Conservation (phyloP, 306 rosid species). For the Ammopiptanthus mongolicus region DNA sequence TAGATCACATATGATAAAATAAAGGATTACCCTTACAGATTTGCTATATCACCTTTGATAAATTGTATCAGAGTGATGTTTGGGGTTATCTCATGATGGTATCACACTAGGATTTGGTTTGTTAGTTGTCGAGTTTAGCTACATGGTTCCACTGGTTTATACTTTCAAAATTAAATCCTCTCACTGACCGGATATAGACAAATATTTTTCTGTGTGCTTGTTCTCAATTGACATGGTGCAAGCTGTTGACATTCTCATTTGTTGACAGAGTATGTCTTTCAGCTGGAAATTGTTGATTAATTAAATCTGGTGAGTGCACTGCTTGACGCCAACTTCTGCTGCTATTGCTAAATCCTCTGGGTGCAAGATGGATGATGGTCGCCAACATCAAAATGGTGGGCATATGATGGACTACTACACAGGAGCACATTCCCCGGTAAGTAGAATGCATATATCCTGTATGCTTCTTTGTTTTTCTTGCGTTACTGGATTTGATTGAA, state of each 20-base stretch:
- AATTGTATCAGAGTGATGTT: background rate
- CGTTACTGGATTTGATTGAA: slow-evolving; percentile 26
- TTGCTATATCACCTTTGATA: background rate
- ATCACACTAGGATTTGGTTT: background rate
- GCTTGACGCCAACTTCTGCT: slow-evolving; percentile 23
- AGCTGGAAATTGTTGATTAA: slow-evolving; percentile 24
- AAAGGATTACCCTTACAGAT: background rate
- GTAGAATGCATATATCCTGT: slow-evolving; percentile 15
- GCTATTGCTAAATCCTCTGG: slow-evolving; percentile 29
- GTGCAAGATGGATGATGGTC: slow-evolving; percentile 67
- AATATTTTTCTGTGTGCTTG: background rate
- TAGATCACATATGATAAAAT: background rate
- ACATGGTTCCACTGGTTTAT: background rate
- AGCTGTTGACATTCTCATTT: slow-evolving; percentile 24
- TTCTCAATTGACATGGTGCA: background rate
- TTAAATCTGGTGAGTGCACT: background rate
- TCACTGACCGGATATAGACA: background rate
- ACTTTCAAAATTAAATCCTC: background rate
- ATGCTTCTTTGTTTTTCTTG: background rate
- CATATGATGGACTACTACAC: slow-evolving; percentile 74
- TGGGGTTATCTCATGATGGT: background rate
- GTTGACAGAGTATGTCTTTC: background rate
- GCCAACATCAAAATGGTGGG: slow-evolving; percentile 67
- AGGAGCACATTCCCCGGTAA: slow-evolving; percentile 63
- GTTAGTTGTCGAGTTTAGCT: background rate